Evolutionary conservation across 202 grass and related monocot species (phyloP).

Genomic region (Carex arenaria): DNA sequence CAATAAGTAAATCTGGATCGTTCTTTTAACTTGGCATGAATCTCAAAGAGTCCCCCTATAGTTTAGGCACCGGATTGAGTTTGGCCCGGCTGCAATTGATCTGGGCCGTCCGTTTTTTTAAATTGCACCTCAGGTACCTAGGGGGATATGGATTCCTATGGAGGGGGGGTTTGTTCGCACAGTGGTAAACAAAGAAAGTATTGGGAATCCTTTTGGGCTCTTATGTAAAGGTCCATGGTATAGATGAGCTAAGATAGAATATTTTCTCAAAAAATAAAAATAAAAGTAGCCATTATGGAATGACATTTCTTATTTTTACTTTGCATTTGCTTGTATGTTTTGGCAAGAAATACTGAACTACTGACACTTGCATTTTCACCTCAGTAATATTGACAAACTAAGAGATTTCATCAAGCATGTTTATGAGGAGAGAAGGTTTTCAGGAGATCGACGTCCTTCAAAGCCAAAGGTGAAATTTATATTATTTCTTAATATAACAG

Average conservation of each 20-base stretch:
- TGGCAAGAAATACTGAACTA: slow-evolving; percentile 28
- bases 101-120: too few relatives aligned
- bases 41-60: too few relatives aligned
- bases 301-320: background rate
- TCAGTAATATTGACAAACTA: slow-evolving; percentile 83
- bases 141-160: background rate
- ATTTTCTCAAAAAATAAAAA: background rate
- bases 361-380: slow-evolving; percentile 32
- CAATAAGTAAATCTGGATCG: too few relatives aligned
- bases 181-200: background rate
- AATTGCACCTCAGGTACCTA: too few relatives aligned
- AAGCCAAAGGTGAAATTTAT: slow-evolving; percentile 55
- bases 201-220: background rate
- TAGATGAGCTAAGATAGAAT: background rate
- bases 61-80: too few relatives aligned
- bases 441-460: slow-evolving; percentile 56
- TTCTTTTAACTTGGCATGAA: too few relatives aligned
- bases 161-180: background rate
- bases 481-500: background rate
- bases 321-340: slow-evolving; percentile 1
- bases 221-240: background rate
- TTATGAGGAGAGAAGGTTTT: slow-evolving; percentile 82
- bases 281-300: background rate
- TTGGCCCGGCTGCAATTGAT: too few relatives aligned
- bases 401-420: slow-evolving; percentile 93